phyloP scores from a whole-genome alignment of 1,284 basidiomycete genomes.

The Schizophyllum amplum region DNA sequence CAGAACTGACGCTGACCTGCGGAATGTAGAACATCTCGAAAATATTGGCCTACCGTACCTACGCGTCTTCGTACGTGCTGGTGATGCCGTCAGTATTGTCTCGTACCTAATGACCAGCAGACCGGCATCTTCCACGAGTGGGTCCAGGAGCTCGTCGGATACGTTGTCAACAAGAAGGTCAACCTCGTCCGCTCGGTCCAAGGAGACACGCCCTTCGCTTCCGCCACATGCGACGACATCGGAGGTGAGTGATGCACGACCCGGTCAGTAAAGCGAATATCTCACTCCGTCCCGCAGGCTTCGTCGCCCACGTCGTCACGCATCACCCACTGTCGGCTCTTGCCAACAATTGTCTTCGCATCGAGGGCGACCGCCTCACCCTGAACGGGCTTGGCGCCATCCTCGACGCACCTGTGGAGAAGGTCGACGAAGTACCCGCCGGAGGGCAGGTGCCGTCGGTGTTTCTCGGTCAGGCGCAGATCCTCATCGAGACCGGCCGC shows the following conservation, averaged over 20 bases:
- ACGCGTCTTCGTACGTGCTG: slow-evolving; percentile 15
- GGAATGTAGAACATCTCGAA: slow-evolving; percentile 9
- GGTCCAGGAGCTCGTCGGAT: slow-evolving; percentile 10
- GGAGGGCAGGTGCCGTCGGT: too few relatives aligned
- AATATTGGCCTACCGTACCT: slow-evolving; percentile 13
- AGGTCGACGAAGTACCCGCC: slow-evolving; percentile 13
- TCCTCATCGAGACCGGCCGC: not conserved
- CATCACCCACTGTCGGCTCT: slow-evolving; percentile 17
- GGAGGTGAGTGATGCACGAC: slow-evolving; percentile 10
- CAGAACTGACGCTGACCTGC: not conserved
- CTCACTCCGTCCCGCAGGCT: slow-evolving; percentile 12
- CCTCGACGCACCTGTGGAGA: slow-evolving; percentile 11
- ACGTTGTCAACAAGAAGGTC: slow-evolving; percentile 5
- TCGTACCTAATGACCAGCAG: slow-evolving; percentile 6
- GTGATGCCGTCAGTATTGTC: not conserved
- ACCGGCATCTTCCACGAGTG: slow-evolving; percentile 15
- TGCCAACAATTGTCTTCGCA: slow-evolving; percentile 16
- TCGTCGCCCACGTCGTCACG: slow-evolving; percentile 22
- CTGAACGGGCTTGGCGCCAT: slow-evolving; percentile 15
- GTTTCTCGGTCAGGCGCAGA: not conserved
- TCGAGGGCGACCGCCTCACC: slow-evolving; percentile 20
- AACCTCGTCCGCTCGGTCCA: slow-evolving; percentile 14
- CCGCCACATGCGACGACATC: slow-evolving; percentile 15
- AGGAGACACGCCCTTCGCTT: slow-evolving; percentile 14
- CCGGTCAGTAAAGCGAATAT: not conserved